Conservation (phyloP, 2,329 filamentous ascomycete species). For the Clarireedia sp. region DNA sequence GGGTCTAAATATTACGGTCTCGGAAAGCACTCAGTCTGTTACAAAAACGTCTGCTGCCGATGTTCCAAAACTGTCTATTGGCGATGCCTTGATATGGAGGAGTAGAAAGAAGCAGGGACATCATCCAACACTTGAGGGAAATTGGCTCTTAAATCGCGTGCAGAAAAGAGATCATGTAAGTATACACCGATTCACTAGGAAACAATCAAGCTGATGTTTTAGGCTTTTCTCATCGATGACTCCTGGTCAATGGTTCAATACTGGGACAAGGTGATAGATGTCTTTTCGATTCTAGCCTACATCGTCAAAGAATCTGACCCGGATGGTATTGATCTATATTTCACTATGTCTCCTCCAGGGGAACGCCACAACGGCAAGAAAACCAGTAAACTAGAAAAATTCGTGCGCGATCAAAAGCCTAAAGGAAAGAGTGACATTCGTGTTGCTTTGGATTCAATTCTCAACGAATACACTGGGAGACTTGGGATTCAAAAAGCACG, state of each 20-base stretch:
- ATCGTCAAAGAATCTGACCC: not conserved
- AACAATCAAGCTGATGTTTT: not conserved
- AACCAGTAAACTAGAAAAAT: not conserved
- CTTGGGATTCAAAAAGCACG: not conserved
- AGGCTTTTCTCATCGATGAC: not conserved
- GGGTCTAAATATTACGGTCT: too few relatives aligned
- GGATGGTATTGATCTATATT: not conserved
- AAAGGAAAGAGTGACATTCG: constrained; percentile 8
- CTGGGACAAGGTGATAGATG: not conserved
- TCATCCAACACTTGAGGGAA: not conserved
- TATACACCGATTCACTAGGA: not conserved
- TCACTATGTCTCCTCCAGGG: not conserved
- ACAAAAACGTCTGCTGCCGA: not conserved
- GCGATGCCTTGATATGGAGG: not conserved
- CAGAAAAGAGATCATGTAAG: not conserved
- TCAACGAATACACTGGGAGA: constrained; percentile 8
- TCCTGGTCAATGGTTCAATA: not conserved
- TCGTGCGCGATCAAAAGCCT: not conserved
- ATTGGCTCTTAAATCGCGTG: not conserved
- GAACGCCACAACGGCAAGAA: not conserved
- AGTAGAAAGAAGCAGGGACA: not conserved
- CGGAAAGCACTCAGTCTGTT: not conserved
- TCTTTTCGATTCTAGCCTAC: not conserved
- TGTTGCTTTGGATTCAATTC: not conserved
- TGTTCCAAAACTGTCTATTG: not conserved